Conservation (phyloP, 1,284 basidiomycete species). For the Irpex sp. region DNA sequence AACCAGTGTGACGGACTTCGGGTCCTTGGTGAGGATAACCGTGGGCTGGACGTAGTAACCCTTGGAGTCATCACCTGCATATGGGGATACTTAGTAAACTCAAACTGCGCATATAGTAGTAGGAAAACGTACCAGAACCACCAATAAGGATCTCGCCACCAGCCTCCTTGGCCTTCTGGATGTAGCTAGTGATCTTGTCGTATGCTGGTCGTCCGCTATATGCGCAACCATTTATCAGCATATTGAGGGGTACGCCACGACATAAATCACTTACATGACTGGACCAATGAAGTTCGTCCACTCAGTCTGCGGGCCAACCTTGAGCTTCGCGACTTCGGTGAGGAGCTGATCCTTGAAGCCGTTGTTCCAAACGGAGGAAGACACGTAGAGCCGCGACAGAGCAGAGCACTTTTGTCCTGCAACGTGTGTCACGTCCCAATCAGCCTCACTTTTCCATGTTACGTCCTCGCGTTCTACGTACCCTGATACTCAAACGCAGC, state of each 20-base stretch:
- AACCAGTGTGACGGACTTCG: constrained; percentile 86
- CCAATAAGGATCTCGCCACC: constrained; percentile 90
- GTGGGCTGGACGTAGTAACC: constrained; percentile 96
- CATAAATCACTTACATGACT: constrained; percentile 68
- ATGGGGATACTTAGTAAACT: not conserved
- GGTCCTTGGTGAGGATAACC: constrained; percentile 91
- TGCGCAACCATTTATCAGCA: not conserved
- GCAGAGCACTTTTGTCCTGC: constrained; percentile 96
- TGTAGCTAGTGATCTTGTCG: constrained; percentile 85
- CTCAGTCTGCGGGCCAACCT: constrained; percentile 76
- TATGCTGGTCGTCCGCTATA: constrained; percentile 76
- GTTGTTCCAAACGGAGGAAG: constrained; percentile 80
- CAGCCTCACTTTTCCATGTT: not conserved
- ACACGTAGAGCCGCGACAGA: constrained; percentile 88
- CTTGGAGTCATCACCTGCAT: constrained; percentile 78
- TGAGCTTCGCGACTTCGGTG: constrained; percentile 78
- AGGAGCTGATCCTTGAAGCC: constrained; percentile 86
- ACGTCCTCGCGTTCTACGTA: constrained; percentile 20
- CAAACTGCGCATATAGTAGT: not conserved
- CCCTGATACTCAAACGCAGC: constrained; percentile 97
- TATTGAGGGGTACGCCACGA: not conserved
- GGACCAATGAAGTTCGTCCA: constrained; percentile 93
- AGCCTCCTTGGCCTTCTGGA: constrained; percentile 84
- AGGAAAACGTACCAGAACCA: constrained; percentile 56
- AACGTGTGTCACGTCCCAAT: not conserved